These are phyloP conservation scores for Polytrichum commune DNA, from an alignment of 225 moss, liverwort and hornwort species.

Conservation along the genomic window DNA sequence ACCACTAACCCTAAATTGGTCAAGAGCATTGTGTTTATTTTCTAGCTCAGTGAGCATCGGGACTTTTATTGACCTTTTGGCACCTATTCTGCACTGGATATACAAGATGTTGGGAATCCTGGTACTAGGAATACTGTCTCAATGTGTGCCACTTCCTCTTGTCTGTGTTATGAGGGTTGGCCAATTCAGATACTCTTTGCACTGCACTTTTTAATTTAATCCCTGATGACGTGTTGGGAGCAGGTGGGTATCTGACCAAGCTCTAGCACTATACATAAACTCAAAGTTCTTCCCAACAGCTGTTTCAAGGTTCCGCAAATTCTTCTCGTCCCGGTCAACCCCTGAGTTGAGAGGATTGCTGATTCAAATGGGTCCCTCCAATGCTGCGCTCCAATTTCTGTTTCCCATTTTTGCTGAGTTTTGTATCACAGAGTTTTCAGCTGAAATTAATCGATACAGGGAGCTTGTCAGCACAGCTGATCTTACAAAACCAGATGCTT, in stretches of 20 bases:
- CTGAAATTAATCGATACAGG: conserved; percentile 81
- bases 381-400: conserved; percentile 56
- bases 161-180: too few relatives aligned
- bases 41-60: too few relatives aligned
- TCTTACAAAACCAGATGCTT: conserved; percentile 95
- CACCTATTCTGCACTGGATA: too few relatives aligned
- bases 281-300: conserved; percentile 94
- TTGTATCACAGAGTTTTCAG: conserved; percentile 79
- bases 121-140: too few relatives aligned
- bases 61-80: too few relatives aligned
- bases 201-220: neutral
- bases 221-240: conserved; percentile 10
- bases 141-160: too few relatives aligned
- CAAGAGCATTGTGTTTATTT: too few relatives aligned
- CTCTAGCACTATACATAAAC: conserved; percentile 84
- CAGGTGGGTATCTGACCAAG: conserved; percentile 99
- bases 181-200: neutral
- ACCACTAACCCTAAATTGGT: too few relatives aligned
- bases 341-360: conserved; percentile 59
- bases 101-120: too few relatives aligned
- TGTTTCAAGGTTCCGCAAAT: conserved; percentile 77
- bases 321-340: conserved; percentile 66
- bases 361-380: conserved; percentile 55
- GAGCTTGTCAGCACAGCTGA: conserved; percentile 97
- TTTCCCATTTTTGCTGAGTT: conserved; percentile 93